Base-by-base conservation (phyloP, 2,329 filamentous ascomycete species). In the Hypoxylon sp. region DNA sequence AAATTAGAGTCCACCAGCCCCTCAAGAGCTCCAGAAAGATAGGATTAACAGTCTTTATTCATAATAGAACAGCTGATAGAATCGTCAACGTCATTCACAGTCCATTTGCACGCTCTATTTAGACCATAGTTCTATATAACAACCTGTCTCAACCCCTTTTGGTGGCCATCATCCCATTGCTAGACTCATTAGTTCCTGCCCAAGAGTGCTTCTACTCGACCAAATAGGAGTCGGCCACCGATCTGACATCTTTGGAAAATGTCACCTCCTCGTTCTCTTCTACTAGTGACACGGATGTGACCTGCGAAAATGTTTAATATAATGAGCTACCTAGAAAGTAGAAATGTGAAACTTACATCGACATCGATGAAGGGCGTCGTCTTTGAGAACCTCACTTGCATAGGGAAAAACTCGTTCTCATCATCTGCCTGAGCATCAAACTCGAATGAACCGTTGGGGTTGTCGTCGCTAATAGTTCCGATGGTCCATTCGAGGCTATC, bases 341-440 rank as follows among this genome's bases (percentile, higher is more conserved):
- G 30, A 40, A 67, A 6, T 20, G 22, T 60, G n/a, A 50, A 70
- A 88, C 92, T 91, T 85, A 98, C 95, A 83, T 98, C 94, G 71
- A 99, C 93, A 76, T 98, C 94, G 56, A 98, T 88, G 80, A 93
- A 97, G 30, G 96, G 95, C 65, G 87, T 89, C 46, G 89, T 88
- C 87, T 97, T 98, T 71, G 89, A 91, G 82, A 99, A 99, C 61
- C 90, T 88, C 68, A 98, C 90, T 60, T 89, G 91, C 95, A 99
- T 98, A 0, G 96, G 96, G 90, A 99, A 99, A 84, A 98, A 98
- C 75, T 98, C 95, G 63, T 93, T 91, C 79, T 98, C 96, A 73
- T 95, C 93, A 61, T 90, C 89, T 10, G 93, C 93, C 79, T 93
- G 90, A 1, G 94, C 94, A 81, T 98, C 96, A 73, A 99, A 98